phyloP scores from a whole-genome alignment of 441 rosid species.

The Geranium incanum region DNA sequence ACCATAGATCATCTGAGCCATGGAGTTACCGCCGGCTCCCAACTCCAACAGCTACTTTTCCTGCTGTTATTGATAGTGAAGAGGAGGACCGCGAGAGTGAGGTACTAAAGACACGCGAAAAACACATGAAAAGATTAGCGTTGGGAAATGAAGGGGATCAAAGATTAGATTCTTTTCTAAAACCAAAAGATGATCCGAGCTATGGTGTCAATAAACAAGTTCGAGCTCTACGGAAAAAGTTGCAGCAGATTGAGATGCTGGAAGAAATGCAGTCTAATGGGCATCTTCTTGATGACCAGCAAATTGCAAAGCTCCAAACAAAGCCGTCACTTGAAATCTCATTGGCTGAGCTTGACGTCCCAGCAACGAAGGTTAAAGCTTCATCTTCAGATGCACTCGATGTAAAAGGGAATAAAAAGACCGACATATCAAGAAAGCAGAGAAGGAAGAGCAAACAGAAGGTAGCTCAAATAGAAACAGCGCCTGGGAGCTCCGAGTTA shows the following conservation, averaged over 20 bases:
- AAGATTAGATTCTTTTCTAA: conserved; percentile 56
- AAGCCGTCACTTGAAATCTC: conserved; percentile 57
- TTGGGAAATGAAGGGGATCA: conserved; percentile 25
- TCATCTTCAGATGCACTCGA: conserved; percentile 35
- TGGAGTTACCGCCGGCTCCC: conserved; percentile 93
- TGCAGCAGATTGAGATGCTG: conserved; percentile 96
- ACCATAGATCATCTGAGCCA: conserved; percentile 72
- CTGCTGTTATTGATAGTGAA: conserved; percentile 68
- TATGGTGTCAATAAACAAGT: conserved; percentile 50
- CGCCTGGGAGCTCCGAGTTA: conserved; percentile 1
- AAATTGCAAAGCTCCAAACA: conserved; percentile 76
- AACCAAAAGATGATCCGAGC: conserved; percentile 44
- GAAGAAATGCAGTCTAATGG: conserved; percentile 71
- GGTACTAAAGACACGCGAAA: conserved; percentile 53
- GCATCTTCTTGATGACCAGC: conserved; percentile 78
- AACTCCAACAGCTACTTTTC: conserved; percentile 79
- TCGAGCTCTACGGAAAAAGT: conserved; percentile 75
- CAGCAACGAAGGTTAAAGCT: conserved; percentile 32
- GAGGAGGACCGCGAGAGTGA: conserved; percentile 72
- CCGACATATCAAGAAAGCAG: conserved; percentile 48
- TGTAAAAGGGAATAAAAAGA: conserved; percentile 33
- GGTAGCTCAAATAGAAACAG: conserved; percentile 29
- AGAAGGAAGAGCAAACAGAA: conserved; percentile 61
- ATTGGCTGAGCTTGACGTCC: conserved; percentile 65
- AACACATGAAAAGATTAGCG: conserved; percentile 28